Base-by-base conservation (phyloP, 257 asterid species). In the Solanum arcanum region DNA sequence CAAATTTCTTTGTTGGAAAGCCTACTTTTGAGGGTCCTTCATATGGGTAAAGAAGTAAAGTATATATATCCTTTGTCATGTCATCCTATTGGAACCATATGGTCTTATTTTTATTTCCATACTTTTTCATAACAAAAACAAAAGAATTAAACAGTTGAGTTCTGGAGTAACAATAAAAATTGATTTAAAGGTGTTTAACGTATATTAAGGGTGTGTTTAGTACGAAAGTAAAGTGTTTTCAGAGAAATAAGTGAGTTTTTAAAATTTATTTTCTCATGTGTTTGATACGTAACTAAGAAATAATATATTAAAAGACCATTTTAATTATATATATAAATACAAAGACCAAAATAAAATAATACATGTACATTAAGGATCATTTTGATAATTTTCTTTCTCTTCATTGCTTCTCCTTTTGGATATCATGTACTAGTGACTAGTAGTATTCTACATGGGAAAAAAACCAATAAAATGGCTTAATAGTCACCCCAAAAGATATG, bases 1-100 rank as follows among this genome's bases (percentile, higher is more conserved):
- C 41, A 75, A 31, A 85, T 56, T 81, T 90, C 15, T 91, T 92
- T 89, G 92, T 87, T 89, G 95, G 93, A 93, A 94, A 94, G 92
- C 88, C 87, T 49, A 80, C 83, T 88, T 59, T 72, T 86, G 21
- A 62, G 89, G 88, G 37, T 47, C 69, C 85, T 47, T 31, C 68
- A 25, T 80, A 69, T 80, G 11, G 27, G 9, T 2, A 80, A 80
- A 80, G 68, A 80, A 27, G 83, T 25, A 77, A 66, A 27, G 66
- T n/a, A 78, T 39, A 46, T 64, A n/a, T 25, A 64, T 27, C 84
- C 2, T 27, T 46, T 29, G 29, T 80, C 68, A 80, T 18, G 35
- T 21, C 39, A 44, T n/a, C 33, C 33, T 41, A 4, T 77, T n/a
- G 39, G n/a, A 77, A 25, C 84, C 60, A 16, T 64, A 44, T 25